These are phyloP conservation scores for Suhomyces panamericanus DNA, from an alignment of 1,139 yeast species.

Conservation along the genomic window DNA sequence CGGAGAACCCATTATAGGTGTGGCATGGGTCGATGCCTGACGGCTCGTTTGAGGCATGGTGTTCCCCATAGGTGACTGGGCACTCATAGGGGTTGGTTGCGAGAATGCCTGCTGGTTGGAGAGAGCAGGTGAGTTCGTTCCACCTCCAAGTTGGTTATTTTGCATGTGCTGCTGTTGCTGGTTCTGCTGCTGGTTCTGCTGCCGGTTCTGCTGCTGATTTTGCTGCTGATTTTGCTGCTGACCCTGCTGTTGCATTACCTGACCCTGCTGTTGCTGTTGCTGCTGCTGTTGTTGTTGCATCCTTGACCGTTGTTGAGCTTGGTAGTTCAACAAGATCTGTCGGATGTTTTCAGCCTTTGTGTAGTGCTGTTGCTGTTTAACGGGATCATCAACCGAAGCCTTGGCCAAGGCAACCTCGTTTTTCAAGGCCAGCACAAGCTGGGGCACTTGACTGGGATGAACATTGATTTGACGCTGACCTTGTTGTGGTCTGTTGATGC, in stretches of 20 bases:
- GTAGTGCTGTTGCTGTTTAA: constrained; percentile 68
- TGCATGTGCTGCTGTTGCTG: constrained; percentile 8
- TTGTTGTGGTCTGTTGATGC: constrained; percentile 5
- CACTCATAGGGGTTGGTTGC: constrained; percentile 1
- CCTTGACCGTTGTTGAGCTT: constrained; percentile 39
- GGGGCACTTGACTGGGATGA: constrained; percentile 61
- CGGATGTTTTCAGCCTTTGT: constrained; percentile 68
- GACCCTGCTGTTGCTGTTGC: constrained; percentile 11
- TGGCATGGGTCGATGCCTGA: constrained; percentile 15
- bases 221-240: constrained; percentile 9
- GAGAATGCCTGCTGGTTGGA: background rate
- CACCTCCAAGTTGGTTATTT: constrained; percentile 4
- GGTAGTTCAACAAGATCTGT: constrained; percentile 44
- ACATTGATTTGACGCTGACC: constrained; percentile 29
- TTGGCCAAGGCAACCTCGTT: constrained; percentile 66
- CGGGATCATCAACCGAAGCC: constrained; percentile 52
- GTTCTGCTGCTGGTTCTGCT: constrained; percentile 5
- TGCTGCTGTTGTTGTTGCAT: constrained; percentile 13
- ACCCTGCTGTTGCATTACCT: constrained; percentile 1
- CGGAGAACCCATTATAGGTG: constrained; percentile 16
- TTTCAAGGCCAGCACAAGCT: constrained; percentile 58
- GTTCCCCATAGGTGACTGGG: constrained; percentile 9
- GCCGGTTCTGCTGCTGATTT: constrained; percentile 7
- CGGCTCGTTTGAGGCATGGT: constrained; percentile 10
- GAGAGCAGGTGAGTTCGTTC: background rate